A percentile compares a stretch with the other conserved stretches of the same genome.
These are phyloP conservation scores for Juncus inflexus DNA, from an alignment of 176 grass and related monocot genomes.

Conservation along the genomic window DNA sequence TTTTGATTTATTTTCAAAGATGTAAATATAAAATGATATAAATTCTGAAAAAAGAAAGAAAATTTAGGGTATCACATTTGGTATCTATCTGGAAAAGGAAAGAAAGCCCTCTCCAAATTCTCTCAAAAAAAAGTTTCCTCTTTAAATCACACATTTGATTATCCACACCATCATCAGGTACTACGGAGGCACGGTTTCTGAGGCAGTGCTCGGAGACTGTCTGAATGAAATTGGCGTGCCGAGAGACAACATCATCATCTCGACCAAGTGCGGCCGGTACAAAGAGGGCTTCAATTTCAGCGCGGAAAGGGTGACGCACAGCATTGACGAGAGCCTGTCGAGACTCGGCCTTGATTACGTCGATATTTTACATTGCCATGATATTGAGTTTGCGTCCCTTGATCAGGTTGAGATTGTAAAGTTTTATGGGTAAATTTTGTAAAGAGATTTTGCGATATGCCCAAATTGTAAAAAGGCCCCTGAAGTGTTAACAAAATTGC, in stretches of 20 bases:
- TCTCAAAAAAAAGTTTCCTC: too few species aligned
- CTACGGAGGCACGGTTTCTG: slow-evolving; percentile 69
- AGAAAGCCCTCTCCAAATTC: too few species aligned
- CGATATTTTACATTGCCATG: slow-evolving; percentile 80
- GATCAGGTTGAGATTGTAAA: slow-evolving; percentile 43
- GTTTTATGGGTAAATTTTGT: too few species aligned
- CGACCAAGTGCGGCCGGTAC: slow-evolving; percentile 92
- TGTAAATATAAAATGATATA: too few species aligned
- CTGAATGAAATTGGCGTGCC: slow-evolving; percentile 51
- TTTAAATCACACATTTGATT: too few species aligned
- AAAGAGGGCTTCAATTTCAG: slow-evolving; percentile 80
- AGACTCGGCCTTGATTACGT: slow-evolving; percentile 76
- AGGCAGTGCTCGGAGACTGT: slow-evolving; percentile 79
- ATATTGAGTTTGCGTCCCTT: slow-evolving; percentile 80
- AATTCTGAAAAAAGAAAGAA: too few species aligned
- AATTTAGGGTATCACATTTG: too few species aligned
- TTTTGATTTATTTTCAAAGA: too few species aligned
- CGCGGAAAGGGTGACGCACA: slow-evolving; percentile 52
- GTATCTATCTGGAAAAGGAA: too few species aligned
- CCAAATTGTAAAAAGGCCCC: not conserved
- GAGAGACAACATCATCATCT: slow-evolving; percentile 48
- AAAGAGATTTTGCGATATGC: too few species aligned
- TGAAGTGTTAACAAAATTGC: not conserved
- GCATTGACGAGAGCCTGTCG: slow-evolving; percentile 71
- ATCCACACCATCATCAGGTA: slow-evolving; percentile 36